Evolutionary conservation across 2,329 filamentous ascomycete genomes (phyloP).

Genomic region (Pseudogymnoascus destructans): DNA sequence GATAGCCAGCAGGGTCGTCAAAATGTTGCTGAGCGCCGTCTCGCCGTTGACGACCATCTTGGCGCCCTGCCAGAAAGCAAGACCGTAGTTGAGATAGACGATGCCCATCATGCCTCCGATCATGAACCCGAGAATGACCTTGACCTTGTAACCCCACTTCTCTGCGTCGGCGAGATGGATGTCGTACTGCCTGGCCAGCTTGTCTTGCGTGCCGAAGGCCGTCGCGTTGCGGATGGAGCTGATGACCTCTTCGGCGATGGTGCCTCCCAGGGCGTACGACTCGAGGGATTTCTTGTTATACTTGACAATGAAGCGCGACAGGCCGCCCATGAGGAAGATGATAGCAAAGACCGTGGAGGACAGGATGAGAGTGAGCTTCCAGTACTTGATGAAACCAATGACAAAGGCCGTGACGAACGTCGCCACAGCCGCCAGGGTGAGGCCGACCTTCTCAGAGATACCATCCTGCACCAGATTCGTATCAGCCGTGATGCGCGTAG

Average conservation of each 20-base stretch:
- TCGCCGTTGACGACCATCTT: slow-evolving; percentile 56
- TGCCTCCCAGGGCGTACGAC: slow-evolving; percentile 73
- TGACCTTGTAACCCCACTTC: slow-evolving; percentile 62
- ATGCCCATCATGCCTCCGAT: slow-evolving; percentile 72
- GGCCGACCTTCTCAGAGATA: slow-evolving; percentile 75
- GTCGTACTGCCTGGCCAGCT: slow-evolving; percentile 79
- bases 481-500: slow-evolving; percentile 85
- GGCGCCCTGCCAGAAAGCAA: slow-evolving; percentile 82
- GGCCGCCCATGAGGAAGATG: slow-evolving; percentile 59
- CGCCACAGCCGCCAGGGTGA: slow-evolving; percentile 63
- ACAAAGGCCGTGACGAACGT: slow-evolving; percentile 83
- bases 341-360: slow-evolving; percentile 71
- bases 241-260: slow-evolving; percentile 85
- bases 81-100: slow-evolving; percentile 74
- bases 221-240: slow-evolving; percentile 85
- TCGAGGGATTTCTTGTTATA: slow-evolving; percentile 67
- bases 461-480: slow-evolving; percentile 89
- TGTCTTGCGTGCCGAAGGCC: slow-evolving; percentile 87
- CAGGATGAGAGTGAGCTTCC: slow-evolving; percentile 85
- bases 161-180: slow-evolving; percentile 59
- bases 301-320: slow-evolving; percentile 63
- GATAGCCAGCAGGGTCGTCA: slow-evolving; percentile 80
- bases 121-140: slow-evolving; percentile 62
- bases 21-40: slow-evolving; percentile 53
- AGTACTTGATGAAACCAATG: slow-evolving; percentile 81